These are phyloP conservation scores for Flueggea neowawraea DNA, from an alignment of 441 rosid species.

Conservation along the genomic window DNA sequence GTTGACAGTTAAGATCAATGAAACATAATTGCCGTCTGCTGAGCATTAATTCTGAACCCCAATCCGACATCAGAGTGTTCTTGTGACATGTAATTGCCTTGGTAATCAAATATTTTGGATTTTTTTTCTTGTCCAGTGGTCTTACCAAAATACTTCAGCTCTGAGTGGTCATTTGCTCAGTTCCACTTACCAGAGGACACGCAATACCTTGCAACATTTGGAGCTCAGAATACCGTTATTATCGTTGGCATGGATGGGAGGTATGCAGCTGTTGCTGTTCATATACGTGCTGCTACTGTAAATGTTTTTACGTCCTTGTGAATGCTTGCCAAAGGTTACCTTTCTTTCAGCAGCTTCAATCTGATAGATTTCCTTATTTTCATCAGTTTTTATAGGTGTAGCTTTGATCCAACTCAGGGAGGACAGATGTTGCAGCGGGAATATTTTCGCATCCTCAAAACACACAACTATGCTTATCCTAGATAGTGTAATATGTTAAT, in stretches of 20 bases:
- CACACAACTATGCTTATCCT: constrained; percentile 25
- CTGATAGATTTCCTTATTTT: too few relatives aligned
- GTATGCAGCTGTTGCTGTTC: constrained; percentile 33
- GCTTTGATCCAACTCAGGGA: constrained; percentile 76
- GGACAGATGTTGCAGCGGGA: constrained; percentile 88
- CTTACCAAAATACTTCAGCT: constrained; percentile 88
- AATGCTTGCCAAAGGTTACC: background rate
- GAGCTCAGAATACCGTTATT: constrained; percentile 63
- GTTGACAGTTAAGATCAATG: too few relatives aligned
- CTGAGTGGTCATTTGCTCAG: constrained; percentile 97
- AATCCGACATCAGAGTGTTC: background rate
- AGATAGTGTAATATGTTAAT: constrained; percentile 23
- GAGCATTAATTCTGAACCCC: too few relatives aligned
- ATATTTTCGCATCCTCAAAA: constrained; percentile 57
- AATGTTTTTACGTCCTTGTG: background rate
- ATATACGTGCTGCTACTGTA: constrained; percentile 4
- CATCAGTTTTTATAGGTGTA: constrained; percentile 81
- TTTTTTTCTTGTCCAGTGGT: constrained; percentile 48
- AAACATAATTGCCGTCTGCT: too few relatives aligned
- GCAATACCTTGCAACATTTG: constrained; percentile 82
- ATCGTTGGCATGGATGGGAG: constrained; percentile 88
- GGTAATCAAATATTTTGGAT: background rate
- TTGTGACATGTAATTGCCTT: background rate
- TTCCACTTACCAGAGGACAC: constrained; percentile 74
- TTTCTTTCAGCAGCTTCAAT: too few relatives aligned